phyloP scores from a whole-genome alignment of 352 stramenopile genomes.

The Peronospora belbahrii region DNA sequence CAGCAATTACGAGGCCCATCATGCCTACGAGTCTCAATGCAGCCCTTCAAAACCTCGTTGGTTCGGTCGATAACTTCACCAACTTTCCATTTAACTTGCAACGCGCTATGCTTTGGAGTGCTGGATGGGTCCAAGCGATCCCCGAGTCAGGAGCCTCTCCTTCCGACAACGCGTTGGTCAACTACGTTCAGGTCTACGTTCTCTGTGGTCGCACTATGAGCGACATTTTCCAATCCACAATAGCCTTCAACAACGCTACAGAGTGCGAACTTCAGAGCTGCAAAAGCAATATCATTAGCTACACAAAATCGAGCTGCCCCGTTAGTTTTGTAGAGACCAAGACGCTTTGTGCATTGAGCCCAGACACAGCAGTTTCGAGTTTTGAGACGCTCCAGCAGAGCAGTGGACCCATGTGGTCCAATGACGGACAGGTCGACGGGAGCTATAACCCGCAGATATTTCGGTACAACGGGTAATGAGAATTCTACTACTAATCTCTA shows the following conservation, averaged over 20 bases:
- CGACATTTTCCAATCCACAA: no score
- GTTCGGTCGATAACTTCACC: conserved; percentile 13
- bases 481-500: conserved; percentile 14
- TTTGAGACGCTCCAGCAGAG: conserved; percentile 1
- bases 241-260: no score
- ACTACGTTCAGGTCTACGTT: background rate
- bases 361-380: background rate
- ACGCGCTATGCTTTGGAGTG: conserved; percentile 36
- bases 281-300: conserved; percentile 24
- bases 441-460: conserved; percentile 32
- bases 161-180: background rate
- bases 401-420: conserved; percentile 21
- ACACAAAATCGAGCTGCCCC: conserved; percentile 17
- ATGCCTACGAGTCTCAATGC: conserved; percentile 7
- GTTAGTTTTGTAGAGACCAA: conserved; percentile 5
- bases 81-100: conserved; percentile 15
- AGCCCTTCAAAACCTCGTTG: conserved; percentile 1
- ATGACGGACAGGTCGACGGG: conserved; percentile 26
- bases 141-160: background rate
- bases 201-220: no score
- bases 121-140: conserved; percentile 22
- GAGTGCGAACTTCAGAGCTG: no score
- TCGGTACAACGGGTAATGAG: conserved; percentile 3
- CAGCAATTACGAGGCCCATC: conserved; percentile 8
- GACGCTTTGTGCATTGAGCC: conserved; percentile 21